Conservation (phyloP, 192 early-diverging fungal species). For the Coemansia umbellata region DNA sequence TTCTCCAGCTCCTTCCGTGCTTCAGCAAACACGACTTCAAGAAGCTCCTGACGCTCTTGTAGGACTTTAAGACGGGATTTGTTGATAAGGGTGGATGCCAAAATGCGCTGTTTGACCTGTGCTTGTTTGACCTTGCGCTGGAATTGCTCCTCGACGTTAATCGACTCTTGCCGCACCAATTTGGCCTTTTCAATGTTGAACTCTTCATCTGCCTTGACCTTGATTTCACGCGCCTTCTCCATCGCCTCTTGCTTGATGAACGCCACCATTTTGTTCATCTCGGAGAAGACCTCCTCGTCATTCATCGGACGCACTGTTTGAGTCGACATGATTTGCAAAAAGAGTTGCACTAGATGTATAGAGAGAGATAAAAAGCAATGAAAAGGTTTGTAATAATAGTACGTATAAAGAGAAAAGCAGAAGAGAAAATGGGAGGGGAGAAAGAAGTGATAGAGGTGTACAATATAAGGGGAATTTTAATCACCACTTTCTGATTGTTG, state of each 20-base stretch:
- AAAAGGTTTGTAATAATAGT: background rate
- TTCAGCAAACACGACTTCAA: conserved; percentile 79
- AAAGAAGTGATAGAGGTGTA: background rate
- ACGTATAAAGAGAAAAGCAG: background rate
- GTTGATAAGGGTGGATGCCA: conserved; percentile 94
- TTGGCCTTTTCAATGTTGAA: conserved; percentile 99
- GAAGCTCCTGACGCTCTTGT: conserved; percentile 79
- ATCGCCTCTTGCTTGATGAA: conserved; percentile 99
- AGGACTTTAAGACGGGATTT: conserved; percentile 89
- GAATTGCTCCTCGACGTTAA: conserved; percentile 94
- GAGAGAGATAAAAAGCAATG: background rate
- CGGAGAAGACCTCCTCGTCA: conserved; percentile 91
- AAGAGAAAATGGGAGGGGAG: conserved; percentile 1
- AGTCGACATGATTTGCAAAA: conserved; percentile 29
- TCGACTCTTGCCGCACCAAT: conserved; percentile 93
- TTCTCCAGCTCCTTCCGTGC: conserved; percentile 58
- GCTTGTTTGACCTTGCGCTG: conserved; percentile 97
- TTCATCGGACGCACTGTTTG: conserved; percentile 64
- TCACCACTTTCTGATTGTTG: no score
- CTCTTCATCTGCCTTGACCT: conserved; percentile 99
- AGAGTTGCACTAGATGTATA: background rate
- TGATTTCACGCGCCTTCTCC: conserved; percentile 97
- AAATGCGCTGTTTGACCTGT: conserved; percentile 91
- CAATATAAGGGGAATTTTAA: no score
- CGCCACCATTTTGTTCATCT: conserved; percentile 99